Evolutionary conservation across 495 filamentous ascomycete genomes (phyloP).

Genomic region (Neurospora sp.): DNA sequence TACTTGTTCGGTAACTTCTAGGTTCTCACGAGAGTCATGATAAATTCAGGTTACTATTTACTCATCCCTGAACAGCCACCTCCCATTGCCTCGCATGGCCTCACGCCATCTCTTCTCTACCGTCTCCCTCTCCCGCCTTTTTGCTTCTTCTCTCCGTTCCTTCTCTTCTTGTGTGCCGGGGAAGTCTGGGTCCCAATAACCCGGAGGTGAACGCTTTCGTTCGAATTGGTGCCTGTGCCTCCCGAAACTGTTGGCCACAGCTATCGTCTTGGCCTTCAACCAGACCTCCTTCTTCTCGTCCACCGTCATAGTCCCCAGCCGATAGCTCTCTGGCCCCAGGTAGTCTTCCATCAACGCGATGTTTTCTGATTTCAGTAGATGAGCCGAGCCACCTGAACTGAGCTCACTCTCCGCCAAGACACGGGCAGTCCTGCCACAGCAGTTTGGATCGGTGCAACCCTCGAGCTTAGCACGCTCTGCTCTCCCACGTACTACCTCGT

Average conservation of each 20-base stretch:
- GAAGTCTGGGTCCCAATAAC: slow-evolving; percentile 85
- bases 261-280: slow-evolving; percentile 53
- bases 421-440: slow-evolving; percentile 68
- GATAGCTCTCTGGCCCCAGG: slow-evolving; percentile 49
- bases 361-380: slow-evolving; percentile 31
- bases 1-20: neutral
- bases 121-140: slow-evolving; percentile 44
- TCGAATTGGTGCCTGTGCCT: slow-evolving; percentile 67
- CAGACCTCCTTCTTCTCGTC: slow-evolving; percentile 47
- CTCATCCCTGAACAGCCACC: slow-evolving; percentile 77
- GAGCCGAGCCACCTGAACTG: slow-evolving; percentile 13
- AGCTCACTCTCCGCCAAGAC: slow-evolving; percentile 45
- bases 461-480: slow-evolving; percentile 63
- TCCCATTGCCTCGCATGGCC: slow-evolving; percentile 63
- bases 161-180: slow-evolving; percentile 71
- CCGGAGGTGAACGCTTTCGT: slow-evolving; percentile 61
- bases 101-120: slow-evolving; percentile 70
- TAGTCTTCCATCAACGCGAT: slow-evolving; percentile 52
- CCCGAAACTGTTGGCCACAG: slow-evolving; percentile 61
- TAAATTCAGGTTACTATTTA: slow-evolving; percentile 14
- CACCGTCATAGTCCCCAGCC: slow-evolving; percentile 33
- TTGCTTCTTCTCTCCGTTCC: slow-evolving; percentile 50
- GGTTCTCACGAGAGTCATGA: neutral
- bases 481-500: slow-evolving; percentile 62
- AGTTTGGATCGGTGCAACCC: slow-evolving; percentile 67